A percentile compares a stretch with the other conserved stretches of the same genome.
Evolutionary conservation across 1,284 basidiomycete genomes (phyloP).

Genomic region (Moesziomyces antarcticus): DNA sequence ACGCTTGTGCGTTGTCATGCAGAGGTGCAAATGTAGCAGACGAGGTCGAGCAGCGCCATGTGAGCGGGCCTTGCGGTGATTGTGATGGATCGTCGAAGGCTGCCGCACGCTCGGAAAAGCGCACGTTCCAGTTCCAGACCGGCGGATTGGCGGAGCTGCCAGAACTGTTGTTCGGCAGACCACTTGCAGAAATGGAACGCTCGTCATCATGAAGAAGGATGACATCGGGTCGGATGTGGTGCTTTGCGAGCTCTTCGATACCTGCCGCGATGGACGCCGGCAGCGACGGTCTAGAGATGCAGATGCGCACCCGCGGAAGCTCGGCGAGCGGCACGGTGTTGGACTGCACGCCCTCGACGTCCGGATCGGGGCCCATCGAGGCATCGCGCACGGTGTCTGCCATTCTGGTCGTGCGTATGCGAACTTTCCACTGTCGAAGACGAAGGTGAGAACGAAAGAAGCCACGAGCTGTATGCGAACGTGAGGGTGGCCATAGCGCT

Average conservation of each 20-base stretch:
- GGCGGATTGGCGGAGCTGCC: neutral
- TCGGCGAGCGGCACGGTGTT: conserved; percentile 16
- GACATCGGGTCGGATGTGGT: conserved; percentile 32
- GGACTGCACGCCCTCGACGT: conserved; percentile 3
- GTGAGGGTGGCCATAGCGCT: conserved; percentile 5
- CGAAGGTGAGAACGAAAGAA: neutral
- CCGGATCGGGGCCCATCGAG: conserved; percentile 32
- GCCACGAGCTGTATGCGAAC: too few relatives aligned
- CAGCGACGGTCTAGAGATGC: conserved; percentile 17
- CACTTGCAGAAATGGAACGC: conserved; percentile 6
- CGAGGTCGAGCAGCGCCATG: conserved; percentile 34
- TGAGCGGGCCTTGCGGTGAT: neutral
- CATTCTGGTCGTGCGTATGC: conserved; percentile 3
- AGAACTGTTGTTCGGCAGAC: neutral
- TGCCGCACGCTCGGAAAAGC: conserved; percentile 9
- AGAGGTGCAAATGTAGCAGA: conserved; percentile 25
- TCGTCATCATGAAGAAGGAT: conserved; percentile 5
- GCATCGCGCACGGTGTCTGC: conserved; percentile 15
- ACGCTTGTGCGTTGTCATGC: neutral
- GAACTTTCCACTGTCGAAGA: neutral
- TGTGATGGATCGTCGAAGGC: neutral
- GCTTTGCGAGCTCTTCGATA: conserved; percentile 14
- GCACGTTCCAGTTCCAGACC: conserved; percentile 39
- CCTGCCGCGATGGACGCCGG: conserved; percentile 12
- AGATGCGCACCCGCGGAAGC: conserved; percentile 22